Conservation (phyloP, 305 asterid species). For the Rubia balearica region DNA sequence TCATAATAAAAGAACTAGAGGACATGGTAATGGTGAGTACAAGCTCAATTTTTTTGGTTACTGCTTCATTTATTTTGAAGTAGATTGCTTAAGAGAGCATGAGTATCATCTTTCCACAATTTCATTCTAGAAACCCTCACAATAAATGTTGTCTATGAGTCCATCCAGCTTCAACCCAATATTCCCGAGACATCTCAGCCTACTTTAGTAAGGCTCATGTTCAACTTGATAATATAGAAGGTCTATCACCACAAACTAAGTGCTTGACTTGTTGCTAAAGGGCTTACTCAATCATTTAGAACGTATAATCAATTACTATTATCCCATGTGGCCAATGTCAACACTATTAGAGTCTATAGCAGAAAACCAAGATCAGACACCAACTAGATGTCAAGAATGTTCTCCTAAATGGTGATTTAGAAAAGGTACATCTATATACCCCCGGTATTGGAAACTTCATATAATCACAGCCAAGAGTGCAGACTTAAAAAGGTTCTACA, state of each 20-base stretch:
- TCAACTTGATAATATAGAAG: neutral
- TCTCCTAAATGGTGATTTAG: too few relatives aligned
- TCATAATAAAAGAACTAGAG: neutral
- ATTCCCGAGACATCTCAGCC: neutral
- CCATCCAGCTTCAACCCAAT: neutral
- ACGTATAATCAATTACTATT: neutral
- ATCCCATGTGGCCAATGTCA: neutral
- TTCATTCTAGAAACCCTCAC: neutral
- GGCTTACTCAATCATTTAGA: neutral
- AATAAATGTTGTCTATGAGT: neutral
- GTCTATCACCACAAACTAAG: neutral
- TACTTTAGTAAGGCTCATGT: neutral
- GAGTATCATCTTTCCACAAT: neutral
- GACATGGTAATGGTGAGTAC: neutral
- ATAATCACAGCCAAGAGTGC: neutral
- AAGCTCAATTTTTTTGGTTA: neutral
- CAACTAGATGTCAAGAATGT: neutral
- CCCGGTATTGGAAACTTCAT: neutral
- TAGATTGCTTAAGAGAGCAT: neutral
- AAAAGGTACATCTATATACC: neutral
- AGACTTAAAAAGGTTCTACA: neutral
- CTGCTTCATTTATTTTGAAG: neutral
- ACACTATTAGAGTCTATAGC: neutral
- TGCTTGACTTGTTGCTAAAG: neutral
- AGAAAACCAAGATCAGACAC: neutral